Evolutionary conservation across 2,329 filamentous ascomycete species (phyloP).

Genomic region (Alternaria incomplexa): DNA sequence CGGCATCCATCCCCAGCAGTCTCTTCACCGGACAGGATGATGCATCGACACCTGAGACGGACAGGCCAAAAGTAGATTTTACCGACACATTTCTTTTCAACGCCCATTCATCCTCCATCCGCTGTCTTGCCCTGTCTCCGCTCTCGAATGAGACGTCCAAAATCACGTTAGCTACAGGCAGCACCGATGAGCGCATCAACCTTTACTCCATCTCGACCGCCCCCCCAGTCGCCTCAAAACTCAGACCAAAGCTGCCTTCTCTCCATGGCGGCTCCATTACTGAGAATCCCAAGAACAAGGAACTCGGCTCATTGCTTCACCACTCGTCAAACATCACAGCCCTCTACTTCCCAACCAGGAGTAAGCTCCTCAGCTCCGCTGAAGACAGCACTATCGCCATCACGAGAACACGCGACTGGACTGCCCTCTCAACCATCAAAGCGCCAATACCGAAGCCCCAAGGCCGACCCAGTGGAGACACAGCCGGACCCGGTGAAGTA

Average conservation of each 20-base stretch:
- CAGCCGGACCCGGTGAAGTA: conserved; percentile 77
- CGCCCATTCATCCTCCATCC: conserved; percentile 87
- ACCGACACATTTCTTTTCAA: conserved; percentile 95
- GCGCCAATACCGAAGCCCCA: conserved; percentile 81
- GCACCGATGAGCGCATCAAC: conserved; percentile 93
- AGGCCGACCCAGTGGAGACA: conserved; percentile 87
- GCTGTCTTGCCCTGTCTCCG: conserved; percentile 80
- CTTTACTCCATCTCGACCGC: conserved; percentile 80
- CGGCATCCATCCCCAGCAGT: conserved; percentile 67
- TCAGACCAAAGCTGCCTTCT: conserved; percentile 66
- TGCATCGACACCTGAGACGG: conserved; percentile 22
- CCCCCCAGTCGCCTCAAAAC: conserved; percentile 62
- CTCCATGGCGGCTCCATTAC: conserved; percentile 75
- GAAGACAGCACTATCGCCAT: conserved; percentile 94
- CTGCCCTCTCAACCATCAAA: conserved; percentile 84
- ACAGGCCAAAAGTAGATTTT: conserved; percentile 64
- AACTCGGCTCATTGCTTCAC: conserved; percentile 85
- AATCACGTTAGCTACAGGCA: conserved; percentile 86
- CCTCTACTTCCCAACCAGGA: conserved; percentile 80
- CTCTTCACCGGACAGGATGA: conserved; percentile 38
- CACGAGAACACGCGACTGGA: conserved; percentile 87
- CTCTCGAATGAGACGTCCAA: conserved; percentile 77
- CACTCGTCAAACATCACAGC: conserved; percentile 83
- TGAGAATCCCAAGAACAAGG: conserved; percentile 85
- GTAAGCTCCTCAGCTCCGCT: conserved; percentile 84